phyloP scores from a whole-genome alignment of 177 flowering plant genomes.

The Vitis hybrid region DNA sequence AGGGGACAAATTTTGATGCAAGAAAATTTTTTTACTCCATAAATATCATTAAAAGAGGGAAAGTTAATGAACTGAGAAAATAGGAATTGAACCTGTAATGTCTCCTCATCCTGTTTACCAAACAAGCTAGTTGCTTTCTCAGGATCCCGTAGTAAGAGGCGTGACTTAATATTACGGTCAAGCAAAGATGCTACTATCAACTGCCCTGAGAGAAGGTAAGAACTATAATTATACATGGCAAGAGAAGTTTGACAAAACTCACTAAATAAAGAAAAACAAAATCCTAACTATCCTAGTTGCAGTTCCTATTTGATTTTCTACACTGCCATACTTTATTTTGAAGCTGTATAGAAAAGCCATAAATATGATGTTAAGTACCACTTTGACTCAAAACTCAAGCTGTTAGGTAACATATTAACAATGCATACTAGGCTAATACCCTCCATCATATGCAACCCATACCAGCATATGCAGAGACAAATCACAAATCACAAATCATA shows the following conservation, averaged over 20 bases:
- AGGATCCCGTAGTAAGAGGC: conserved; percentile 71
- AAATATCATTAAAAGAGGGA: neutral
- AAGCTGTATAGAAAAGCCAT: too few relatives aligned
- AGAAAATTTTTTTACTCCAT: neutral
- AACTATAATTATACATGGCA: neutral
- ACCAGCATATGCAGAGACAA: too few relatives aligned
- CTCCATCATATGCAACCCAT: too few relatives aligned
- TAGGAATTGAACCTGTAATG: conserved; percentile 47
- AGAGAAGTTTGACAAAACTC: neutral
- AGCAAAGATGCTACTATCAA: conserved; percentile 88
- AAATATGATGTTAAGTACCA: too few relatives aligned
- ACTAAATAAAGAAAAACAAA: too few relatives aligned
- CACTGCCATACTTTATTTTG: too few relatives aligned
- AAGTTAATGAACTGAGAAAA: neutral
- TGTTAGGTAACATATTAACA: too few relatives aligned
- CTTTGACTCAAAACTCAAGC: too few relatives aligned
- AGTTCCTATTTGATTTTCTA: too few relatives aligned
- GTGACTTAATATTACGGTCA: conserved; percentile 59
- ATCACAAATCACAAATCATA: too few relatives aligned
- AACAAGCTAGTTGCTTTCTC: conserved; percentile 67
- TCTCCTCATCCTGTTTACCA: conserved; percentile 73
- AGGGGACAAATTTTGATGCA: conserved; percentile 4
- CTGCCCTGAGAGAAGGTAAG: conserved; percentile 49
- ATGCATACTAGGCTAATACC: too few relatives aligned
- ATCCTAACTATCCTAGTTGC: too few relatives aligned